A percentile compares a stretch with the other conserved stretches of the same genome.
Evolutionary conservation across 345 rosid genomes (phyloP).

Genomic region (Trapa incisa): DNA sequence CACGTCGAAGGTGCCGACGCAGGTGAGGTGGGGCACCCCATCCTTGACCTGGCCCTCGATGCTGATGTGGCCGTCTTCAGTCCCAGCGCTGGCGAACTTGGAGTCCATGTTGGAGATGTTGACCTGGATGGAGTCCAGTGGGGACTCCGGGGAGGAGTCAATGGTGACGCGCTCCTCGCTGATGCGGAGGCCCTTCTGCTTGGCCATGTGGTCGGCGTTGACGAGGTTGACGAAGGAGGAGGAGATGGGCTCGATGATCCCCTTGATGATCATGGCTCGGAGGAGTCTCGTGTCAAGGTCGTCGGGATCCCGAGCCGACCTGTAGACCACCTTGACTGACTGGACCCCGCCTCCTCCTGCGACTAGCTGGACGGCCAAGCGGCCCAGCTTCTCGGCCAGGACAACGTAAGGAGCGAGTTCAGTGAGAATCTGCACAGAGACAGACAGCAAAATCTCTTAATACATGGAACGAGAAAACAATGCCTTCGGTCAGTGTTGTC

Average conservation of each 20-base stretch:
- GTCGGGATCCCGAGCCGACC: conserved; percentile 48
- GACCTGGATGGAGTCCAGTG: conserved; percentile 52
- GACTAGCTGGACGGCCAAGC: conserved; percentile 64
- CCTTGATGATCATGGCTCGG: conserved; percentile 78
- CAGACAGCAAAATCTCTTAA: not conserved
- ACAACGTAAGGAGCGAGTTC: conserved; percentile 57
- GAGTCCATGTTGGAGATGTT: conserved; percentile 49
- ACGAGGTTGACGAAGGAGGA: conserved; percentile 55
- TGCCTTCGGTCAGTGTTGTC: no score
- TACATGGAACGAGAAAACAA: not conserved
- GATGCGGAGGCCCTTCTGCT: conserved; percentile 63
- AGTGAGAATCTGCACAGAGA: conserved; percentile 16
- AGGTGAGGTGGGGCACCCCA: conserved; percentile 49
- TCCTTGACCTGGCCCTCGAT: conserved; percentile 64
- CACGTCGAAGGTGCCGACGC: conserved; percentile 48
- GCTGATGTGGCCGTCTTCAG: conserved; percentile 49
- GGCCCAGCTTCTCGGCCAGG: conserved; percentile 69
- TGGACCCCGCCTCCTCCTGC: conserved; percentile 60
- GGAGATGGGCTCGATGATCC: conserved; percentile 76
- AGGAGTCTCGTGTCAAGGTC: conserved; percentile 80
- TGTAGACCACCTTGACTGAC: conserved; percentile 47
- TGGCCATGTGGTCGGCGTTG: conserved; percentile 80
- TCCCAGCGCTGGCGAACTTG: conserved; percentile 50
- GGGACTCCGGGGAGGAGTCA: conserved; percentile 44
- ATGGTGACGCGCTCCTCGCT: conserved; percentile 52